Evolutionary conservation across 2,329 filamentous ascomycete species (phyloP), one percentile per base, ranked within the genome.

Genomic region (Cylindrodendrum hubeiense): DNA sequence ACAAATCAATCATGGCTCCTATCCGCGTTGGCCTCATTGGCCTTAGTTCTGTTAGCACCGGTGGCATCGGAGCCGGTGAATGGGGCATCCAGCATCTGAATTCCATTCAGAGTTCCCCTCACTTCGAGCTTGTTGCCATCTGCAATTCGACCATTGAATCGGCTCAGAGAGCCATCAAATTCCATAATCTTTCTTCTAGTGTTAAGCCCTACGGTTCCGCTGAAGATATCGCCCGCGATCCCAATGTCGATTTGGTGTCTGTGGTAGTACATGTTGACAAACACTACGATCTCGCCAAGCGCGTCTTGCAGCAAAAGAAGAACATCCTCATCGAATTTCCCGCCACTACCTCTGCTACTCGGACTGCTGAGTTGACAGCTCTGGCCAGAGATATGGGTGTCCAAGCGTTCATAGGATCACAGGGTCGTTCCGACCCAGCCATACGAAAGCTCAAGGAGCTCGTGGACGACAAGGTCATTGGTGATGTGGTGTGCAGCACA

Each of bases 51-150:
- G 19, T 41, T 15, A 39, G 57, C 44, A 30, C 43, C 21, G 26
- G 21, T 3, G 49, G 41, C n/a, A n/a, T 22, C 5, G 15, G 56
- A 3, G 37, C 60, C 3, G 67, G 67, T 19, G n/a, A 34, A 80
- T 88, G 68, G 87, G 86, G 37, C 81, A 82, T 9, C 76, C 82
- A 65, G 75, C 89, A 89, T 72, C 82, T 90, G 12, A 73, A 80
- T 24, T 81, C 84, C 0, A 75, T 81, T 0, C 72, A 69, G 0
- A 78, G 79, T n/a, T 79, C 77, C 41, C 67, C 77, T 6, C 71
- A 81, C n/a, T 87, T 82, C 67, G 62, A 79, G 44, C 81, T 87
- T 51, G 80, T 83, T 5, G 86, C 83, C 3, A 73, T 88, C 19
- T 79, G 82, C 66, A 87, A 87, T 76, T 85, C 83, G 6, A 80